These are phyloP conservation scores for Exophiala sideris DNA, from an alignment of 2,329 filamentous ascomycete genomes.

Conservation along the genomic window DNA sequence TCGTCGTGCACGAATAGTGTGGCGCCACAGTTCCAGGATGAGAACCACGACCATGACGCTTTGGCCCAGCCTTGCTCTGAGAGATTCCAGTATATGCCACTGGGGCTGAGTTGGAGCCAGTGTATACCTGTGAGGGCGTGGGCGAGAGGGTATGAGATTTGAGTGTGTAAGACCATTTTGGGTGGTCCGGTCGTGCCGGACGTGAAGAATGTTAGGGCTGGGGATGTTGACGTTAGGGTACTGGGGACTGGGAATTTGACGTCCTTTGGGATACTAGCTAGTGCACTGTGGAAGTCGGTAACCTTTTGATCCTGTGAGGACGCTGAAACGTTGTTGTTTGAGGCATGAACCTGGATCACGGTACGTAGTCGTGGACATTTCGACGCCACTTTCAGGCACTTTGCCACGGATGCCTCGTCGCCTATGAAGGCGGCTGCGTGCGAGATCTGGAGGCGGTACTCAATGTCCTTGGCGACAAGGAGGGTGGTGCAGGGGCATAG, in stretches of 20 bases:
- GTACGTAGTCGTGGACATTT: conserved; percentile 34
- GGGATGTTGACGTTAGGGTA: conserved; percentile 30
- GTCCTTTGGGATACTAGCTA: conserved; percentile 29
- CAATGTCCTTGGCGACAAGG: conserved; percentile 39
- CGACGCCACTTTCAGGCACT: conserved; percentile 33
- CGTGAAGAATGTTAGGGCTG: conserved; percentile 41
- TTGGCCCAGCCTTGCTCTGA: conserved; percentile 45
- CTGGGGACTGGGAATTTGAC: conserved; percentile 16
- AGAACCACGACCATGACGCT: conserved; percentile 41
- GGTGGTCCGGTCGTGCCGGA: conserved; percentile 41
- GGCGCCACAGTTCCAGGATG: conserved; percentile 41
- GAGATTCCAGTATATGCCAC: conserved; percentile 39
- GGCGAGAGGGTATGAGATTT: conserved; percentile 41
- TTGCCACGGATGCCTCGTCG: conserved; percentile 35
- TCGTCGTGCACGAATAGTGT: conserved; percentile 42
- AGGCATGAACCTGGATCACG: conserved; percentile 32
- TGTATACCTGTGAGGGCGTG: conserved; percentile 40
- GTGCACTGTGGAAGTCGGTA: conserved; percentile 28
- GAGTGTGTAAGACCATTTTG: conserved; percentile 43
- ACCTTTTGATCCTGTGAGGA: conserved; percentile 8
- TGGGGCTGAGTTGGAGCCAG: conserved; percentile 37
- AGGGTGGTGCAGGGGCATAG: conserved; percentile 40
- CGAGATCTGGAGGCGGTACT: conserved; percentile 35
- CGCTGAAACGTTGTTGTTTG: conserved; percentile 12
- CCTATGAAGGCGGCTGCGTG: conserved; percentile 39